Conservation (phyloP, 176 grass and related monocot genomes). For the Calamus simplicifolius region DNA sequence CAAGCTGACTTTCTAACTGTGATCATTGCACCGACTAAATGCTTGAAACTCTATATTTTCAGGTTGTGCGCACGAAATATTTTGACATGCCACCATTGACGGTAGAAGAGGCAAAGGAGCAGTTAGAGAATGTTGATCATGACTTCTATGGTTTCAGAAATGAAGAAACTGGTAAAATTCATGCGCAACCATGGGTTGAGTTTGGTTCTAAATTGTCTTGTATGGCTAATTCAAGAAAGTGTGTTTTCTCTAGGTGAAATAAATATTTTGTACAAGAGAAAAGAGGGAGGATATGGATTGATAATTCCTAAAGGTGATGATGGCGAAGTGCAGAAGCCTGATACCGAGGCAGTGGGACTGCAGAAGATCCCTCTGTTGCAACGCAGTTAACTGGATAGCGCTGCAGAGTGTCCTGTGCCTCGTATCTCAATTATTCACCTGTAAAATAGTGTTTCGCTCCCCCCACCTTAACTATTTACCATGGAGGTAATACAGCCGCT, state of each 20-base stretch:
- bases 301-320: constrained; percentile 70
- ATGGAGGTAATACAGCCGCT: too few species aligned
- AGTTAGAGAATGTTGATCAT: constrained; percentile 70
- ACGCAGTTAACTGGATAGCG: background rate
- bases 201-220: too few species aligned
- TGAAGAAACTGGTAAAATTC: constrained; percentile 47
- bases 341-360: background rate
- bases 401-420: background rate
- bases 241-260: constrained; percentile 36
- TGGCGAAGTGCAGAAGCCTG: constrained; percentile 28
- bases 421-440: background rate
- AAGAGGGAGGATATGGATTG: constrained; percentile 56
- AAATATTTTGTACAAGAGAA: constrained; percentile 90
- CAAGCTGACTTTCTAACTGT: too few species aligned
- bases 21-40: background rate
- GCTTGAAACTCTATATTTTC: constrained; percentile 1
- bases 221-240: background rate
- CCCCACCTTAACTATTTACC: too few species aligned
- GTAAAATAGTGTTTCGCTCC: too few species aligned
- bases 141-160: constrained; percentile 86
- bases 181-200: background rate
- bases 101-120: constrained; percentile 81
- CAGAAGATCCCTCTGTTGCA: background rate
- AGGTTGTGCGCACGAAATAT: constrained; percentile 89
- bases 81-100: constrained; percentile 91